Evolutionary conservation across 441 rosid species (phyloP).

Genomic region (Breynia disticha): DNA sequence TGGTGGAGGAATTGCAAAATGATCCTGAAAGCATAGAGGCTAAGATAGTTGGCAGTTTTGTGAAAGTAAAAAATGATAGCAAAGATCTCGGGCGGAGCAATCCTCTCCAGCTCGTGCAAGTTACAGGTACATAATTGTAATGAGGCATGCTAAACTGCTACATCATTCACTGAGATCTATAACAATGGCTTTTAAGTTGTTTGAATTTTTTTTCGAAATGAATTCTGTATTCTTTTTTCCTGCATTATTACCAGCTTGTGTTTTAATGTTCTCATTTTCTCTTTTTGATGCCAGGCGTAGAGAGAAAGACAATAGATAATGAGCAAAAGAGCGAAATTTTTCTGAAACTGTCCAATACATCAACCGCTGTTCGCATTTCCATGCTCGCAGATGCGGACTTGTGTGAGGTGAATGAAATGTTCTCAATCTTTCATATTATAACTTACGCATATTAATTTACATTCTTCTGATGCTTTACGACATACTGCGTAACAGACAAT

Average conservation of each 20-base stretch:
- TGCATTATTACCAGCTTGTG: not conserved
- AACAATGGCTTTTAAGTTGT: not conserved
- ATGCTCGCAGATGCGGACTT: constrained; percentile 32
- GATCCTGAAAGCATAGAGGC: constrained; percentile 29
- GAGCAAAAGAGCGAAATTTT: constrained; percentile 18
- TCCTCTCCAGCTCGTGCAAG: constrained; percentile 38
- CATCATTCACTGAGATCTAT: not conserved
- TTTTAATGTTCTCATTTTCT: not conserved
- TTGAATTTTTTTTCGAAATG: not conserved
- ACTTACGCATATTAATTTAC: not conserved
- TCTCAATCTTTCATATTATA: not conserved
- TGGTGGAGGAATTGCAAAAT: constrained; percentile 33
- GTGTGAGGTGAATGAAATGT: constrained; percentile 30
- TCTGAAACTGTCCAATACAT: constrained; percentile 26
- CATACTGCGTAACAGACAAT: not conserved
- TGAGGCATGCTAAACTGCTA: not conserved
- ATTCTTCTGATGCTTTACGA: not conserved
- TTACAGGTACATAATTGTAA: constrained; percentile 33
- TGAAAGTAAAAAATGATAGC: constrained; percentile 44
- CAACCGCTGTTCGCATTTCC: constrained; percentile 25
- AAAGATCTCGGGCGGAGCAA: constrained; percentile 21
- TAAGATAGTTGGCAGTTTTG: constrained; percentile 55
- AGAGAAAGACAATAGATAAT: constrained; percentile 15
- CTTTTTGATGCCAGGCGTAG: constrained; percentile 24
- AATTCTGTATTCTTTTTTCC: not conserved